A percentile compares a stretch with the other conserved stretches of the same genome.
Conservation (phyloP, 345 rosid genomes). For the Punica granatum region DNA sequence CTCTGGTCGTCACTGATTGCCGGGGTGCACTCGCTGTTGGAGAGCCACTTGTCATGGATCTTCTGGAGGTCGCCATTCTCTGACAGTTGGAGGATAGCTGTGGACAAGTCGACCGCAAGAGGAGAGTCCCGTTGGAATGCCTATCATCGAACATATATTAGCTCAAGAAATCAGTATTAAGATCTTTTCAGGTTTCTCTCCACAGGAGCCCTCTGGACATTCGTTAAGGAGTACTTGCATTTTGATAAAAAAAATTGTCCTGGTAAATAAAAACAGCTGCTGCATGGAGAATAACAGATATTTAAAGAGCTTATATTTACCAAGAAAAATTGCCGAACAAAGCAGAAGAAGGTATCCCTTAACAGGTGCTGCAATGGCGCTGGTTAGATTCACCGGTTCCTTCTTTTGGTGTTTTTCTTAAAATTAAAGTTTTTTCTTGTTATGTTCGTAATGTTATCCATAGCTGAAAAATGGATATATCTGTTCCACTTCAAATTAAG, state of each 20-base stretch:
- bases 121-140: conserved; percentile 95
- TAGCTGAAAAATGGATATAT: background rate
- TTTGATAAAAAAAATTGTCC: too few relatives aligned
- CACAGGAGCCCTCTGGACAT: too few relatives aligned
- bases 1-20: conserved; percentile 25
- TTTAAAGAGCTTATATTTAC: too few relatives aligned
- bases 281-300: too few relatives aligned
- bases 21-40: conserved; percentile 33
- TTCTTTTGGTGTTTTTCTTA: too few relatives aligned
- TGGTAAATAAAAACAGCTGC: too few relatives aligned
- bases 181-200: too few relatives aligned
- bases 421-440: too few relatives aligned
- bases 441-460: too few relatives aligned
- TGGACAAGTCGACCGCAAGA: conserved; percentile 80
- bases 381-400: background rate
- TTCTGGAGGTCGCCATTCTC: conserved; percentile 81
- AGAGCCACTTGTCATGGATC: conserved; percentile 76
- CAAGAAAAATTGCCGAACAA: too few relatives aligned
- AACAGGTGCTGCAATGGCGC: too few relatives aligned
- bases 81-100: conserved; percentile 75
- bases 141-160: conserved; percentile 22
- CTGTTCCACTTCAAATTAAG: background rate
- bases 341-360: too few relatives aligned
- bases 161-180: conserved; percentile 8
- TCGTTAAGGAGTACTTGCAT: background rate